Conservation (phyloP, 495 filamentous ascomycete species). For the Xylaria scruposa region DNA sequence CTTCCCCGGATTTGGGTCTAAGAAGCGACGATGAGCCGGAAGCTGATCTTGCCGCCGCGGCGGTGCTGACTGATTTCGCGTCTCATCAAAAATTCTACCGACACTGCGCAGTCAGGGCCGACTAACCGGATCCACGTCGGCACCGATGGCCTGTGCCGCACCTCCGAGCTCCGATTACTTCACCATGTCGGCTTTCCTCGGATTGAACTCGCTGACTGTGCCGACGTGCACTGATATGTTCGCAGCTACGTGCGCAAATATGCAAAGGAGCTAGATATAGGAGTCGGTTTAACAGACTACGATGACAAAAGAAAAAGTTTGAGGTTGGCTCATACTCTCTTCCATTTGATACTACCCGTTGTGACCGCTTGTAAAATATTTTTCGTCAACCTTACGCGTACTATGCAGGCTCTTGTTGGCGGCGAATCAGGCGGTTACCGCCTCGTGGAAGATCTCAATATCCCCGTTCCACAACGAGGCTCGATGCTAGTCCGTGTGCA, state of each 20-base stretch:
- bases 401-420: conserved; percentile 10
- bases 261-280: background rate
- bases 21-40: background rate
- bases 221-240: background rate
- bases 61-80: background rate
- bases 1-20: background rate
- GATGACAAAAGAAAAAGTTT: background rate
- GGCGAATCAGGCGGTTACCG: conserved; percentile 4
- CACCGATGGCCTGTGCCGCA: background rate
- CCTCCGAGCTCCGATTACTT: background rate
- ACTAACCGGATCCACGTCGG: background rate
- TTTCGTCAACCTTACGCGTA: background rate
- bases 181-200: background rate
- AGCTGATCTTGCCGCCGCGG: background rate
- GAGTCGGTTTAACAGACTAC: background rate
- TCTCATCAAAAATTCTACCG: background rate
- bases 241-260: background rate
- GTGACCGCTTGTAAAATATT: background rate
- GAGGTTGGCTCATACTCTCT: background rate
- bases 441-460: background rate
- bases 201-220: background rate
- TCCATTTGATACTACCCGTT: background rate
- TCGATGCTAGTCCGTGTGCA: conserved; percentile 1
- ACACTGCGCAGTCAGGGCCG: background rate
- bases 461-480: background rate